Evolutionary conservation across 2,329 filamentous ascomycete genomes (phyloP).

Genomic region (Sarocladium kiliense): DNA sequence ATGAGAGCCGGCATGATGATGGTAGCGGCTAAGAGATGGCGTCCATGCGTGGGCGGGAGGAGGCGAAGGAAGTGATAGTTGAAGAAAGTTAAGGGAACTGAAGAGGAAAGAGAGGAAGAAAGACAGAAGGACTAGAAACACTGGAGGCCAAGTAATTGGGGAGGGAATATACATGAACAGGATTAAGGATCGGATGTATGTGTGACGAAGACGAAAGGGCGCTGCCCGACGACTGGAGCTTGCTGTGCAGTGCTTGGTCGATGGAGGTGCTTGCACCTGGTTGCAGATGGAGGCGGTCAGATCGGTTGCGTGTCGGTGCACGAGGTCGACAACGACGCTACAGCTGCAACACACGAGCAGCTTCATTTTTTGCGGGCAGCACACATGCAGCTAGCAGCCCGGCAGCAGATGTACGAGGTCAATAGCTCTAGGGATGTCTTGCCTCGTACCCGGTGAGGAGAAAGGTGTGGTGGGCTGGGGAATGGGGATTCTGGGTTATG

Average conservation of each 20-base stretch:
- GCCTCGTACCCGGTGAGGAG: slow-evolving; percentile 1
- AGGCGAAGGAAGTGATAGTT: neutral
- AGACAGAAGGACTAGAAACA: neutral
- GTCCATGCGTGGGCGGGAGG: neutral
- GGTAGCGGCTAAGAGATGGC: neutral
- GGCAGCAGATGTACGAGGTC: too few species aligned
- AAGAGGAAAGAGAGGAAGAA: neutral
- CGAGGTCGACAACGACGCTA: neutral
- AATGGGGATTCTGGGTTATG: neutral
- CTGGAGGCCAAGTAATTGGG: neutral
- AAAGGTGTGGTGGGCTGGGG: neutral
- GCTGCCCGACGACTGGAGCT: neutral
- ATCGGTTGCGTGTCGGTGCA: slow-evolving; percentile 1
- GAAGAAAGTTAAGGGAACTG: neutral
- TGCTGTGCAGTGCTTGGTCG: neutral
- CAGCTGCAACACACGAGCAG: neutral
- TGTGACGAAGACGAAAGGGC: neutral
- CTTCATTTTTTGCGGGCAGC: neutral
- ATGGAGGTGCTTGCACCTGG: neutral
- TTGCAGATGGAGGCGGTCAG: neutral
- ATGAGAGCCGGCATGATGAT: slow-evolving; percentile 5
- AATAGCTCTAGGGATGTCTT: neutral
- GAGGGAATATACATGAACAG: neutral
- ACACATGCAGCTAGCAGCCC: neutral
- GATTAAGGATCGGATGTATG: neutral